Base-by-base conservation (phyloP, 345 rosid species). In the Heritiera littoralis region DNA sequence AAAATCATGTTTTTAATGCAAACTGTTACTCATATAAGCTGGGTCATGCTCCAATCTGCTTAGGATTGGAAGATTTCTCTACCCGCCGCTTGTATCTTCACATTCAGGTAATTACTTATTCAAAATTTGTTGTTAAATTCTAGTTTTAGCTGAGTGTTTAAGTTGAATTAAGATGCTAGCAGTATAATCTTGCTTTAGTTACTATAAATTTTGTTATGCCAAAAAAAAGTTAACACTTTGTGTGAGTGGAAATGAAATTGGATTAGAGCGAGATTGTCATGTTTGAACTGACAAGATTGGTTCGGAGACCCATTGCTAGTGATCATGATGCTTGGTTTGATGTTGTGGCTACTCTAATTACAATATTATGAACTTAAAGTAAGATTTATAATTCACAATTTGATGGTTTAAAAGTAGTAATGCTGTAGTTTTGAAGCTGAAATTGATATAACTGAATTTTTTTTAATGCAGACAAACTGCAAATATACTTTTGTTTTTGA, bases 301-400 rank as follows among this genome's bases (percentile, higher is more conserved):
- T 94, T 93, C 79, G 91, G 72, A 88, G 97, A 51, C 98, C 98
- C 0, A 92, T 94, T 32, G 80, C 95, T 1, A 93, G 98, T 84
- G 94, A 95, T 38, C 98, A 98, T 61, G 98, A 90, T 90, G 92
- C 97, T 38, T 93, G 97, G 98, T 78, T 93, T 83, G 94, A 94
- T 83, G 84, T 94, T 28, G 92, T 93, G 18, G 98, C 73, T 86
- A 72, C 82, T 94, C 98, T 65, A 87, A 90, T 49, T 97, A 95
- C 86, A 86, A 85, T 72, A 93, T 93, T 83, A 93, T 93, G 89
- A 93, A 97, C 58, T 80, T 95, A 11, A 95, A 79, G 98, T 95
- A 38, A 72, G 60, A 68, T 68, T 41, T 68, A 7, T 41, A 12
- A 68, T n/a, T 17, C 46, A 43, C 6, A 40, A 60, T 68, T 43